Percentiles rank a stretch among this genome's conserved stretches.
These are phyloP conservation scores for Coffea canephora DNA, from an alignment of 257 asterid genomes.

Conservation along the genomic window DNA sequence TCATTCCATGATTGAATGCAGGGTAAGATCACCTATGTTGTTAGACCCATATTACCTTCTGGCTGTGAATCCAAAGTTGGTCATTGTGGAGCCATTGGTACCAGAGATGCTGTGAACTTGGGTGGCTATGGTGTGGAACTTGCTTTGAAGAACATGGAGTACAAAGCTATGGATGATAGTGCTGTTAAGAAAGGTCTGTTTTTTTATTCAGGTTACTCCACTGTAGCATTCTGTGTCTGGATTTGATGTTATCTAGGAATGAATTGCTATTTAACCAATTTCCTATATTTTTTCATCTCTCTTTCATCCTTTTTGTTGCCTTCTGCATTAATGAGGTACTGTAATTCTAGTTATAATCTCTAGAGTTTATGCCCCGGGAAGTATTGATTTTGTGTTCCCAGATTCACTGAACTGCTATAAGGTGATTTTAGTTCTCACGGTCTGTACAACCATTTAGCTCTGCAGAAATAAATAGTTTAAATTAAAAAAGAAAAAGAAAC, in stretches of 20 bases:
- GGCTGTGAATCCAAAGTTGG: slow-evolving; percentile 78
- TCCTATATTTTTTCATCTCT: neutral
- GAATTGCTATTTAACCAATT: neutral
- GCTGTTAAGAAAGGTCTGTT: slow-evolving; percentile 67
- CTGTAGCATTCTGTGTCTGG: neutral
- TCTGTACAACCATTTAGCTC: neutral
- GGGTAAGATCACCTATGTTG: slow-evolving; percentile 81
- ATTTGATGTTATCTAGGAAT: neutral
- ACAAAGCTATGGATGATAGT: slow-evolving; percentile 98
- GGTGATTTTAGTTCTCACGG: neutral
- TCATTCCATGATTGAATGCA: slow-evolving; percentile 26
- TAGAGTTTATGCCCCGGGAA: neutral
- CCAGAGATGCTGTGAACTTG: slow-evolving; percentile 73
- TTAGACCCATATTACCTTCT: slow-evolving; percentile 84
- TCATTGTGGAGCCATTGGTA: slow-evolving; percentile 78
- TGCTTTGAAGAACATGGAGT: slow-evolving; percentile 98
- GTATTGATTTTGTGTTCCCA: neutral
- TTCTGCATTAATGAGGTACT: neutral
- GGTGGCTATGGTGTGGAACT: slow-evolving; percentile 99
- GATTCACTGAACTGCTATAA: neutral
- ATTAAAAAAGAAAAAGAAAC: neutral
- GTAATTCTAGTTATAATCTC: neutral
- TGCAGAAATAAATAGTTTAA: neutral
- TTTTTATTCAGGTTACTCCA: slow-evolving; percentile 19
- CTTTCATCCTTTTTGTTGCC: neutral